Evolutionary conservation across 2,329 filamentous ascomycete species (phyloP).

Genomic region (Arthrobotrys musiformis): DNA sequence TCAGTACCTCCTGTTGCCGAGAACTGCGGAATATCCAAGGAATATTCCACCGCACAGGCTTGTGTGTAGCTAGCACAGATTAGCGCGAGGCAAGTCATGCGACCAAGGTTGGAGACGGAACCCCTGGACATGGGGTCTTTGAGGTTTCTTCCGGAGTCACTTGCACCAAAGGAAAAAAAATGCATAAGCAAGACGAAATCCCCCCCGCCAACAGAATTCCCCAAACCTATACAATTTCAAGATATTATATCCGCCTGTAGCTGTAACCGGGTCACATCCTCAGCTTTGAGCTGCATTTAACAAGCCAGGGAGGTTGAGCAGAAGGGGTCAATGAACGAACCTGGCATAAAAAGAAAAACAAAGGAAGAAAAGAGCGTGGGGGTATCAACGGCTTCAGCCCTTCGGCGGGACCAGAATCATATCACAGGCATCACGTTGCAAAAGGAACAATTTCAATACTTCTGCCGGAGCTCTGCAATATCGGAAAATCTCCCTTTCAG

Average conservation of each 20-base stretch:
- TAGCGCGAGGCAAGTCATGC: constrained; percentile 56
- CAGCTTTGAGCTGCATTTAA: constrained; percentile 45
- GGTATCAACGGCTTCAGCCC: constrained; percentile 32
- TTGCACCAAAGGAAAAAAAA: constrained; percentile 51
- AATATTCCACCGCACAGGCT: constrained; percentile 54
- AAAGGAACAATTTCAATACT: constrained; percentile 52
- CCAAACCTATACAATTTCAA: constrained; percentile 47
- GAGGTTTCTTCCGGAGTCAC: constrained; percentile 53
- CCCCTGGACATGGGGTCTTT: constrained; percentile 52
- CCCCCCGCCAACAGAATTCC: constrained; percentile 37
- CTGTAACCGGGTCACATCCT: constrained; percentile 52
- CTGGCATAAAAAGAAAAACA: constrained; percentile 3
- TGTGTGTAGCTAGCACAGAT: constrained; percentile 35
- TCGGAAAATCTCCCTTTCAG: constrained; percentile 48
- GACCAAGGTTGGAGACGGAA: constrained; percentile 56
- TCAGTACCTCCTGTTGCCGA: constrained; percentile 29
- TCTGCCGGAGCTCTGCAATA: constrained; percentile 56
- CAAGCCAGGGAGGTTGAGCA: constrained; percentile 5
- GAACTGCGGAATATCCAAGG: constrained; percentile 53
- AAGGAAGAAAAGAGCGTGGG: constrained; percentile 28
- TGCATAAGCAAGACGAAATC: constrained; percentile 53
- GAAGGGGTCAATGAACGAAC: constrained; percentile 16
- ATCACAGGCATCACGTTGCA: constrained; percentile 40
- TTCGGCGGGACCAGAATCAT: constrained; percentile 18
- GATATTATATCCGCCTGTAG: constrained; percentile 55